Conservation (phyloP, 2,329 filamentous ascomycete genomes). For the Fusarium transvaalense region DNA sequence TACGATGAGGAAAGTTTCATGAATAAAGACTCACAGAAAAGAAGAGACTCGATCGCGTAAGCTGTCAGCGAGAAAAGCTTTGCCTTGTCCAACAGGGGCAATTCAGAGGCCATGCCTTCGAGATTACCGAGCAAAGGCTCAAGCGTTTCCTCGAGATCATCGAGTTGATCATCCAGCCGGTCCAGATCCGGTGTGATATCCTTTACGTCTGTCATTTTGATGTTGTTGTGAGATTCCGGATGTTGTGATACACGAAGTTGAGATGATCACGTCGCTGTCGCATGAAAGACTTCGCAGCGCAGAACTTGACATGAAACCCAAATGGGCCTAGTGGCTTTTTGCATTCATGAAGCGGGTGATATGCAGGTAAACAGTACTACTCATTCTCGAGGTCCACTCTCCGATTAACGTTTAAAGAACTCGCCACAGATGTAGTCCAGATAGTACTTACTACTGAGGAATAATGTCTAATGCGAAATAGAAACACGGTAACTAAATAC, state of each 20-base stretch:
- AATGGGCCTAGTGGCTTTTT: constrained; percentile 25
- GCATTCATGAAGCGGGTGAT: constrained; percentile 20
- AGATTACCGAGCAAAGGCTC: constrained; percentile 79
- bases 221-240: constrained; percentile 5
- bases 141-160: constrained; percentile 80
- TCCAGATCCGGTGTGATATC: constrained; percentile 77
- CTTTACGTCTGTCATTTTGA: constrained; percentile 57
- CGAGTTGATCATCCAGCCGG: constrained; percentile 81
- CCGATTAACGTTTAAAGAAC: not conserved
- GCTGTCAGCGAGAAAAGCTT: constrained; percentile 91
- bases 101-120: constrained; percentile 76
- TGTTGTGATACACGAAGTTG: constrained; percentile 19
- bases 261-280: constrained; percentile 34
- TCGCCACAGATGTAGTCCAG: too few species aligned
- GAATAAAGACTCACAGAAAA: constrained; percentile 75
- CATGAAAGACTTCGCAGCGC: constrained; percentile 38
- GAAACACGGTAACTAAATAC: too few species aligned
- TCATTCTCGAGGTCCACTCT: not conserved
- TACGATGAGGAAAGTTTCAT: not conserved
- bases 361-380: constrained; percentile 11
- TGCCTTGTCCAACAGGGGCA: constrained; percentile 93
- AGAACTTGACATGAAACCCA: constrained; percentile 39
- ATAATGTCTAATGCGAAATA: not conserved
- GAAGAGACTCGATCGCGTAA: constrained; percentile 89
- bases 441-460: too few species aligned